Base-by-base conservation (phyloP, 2,329 filamentous ascomycete species). In the Rhynchosporium agropyri region DNA sequence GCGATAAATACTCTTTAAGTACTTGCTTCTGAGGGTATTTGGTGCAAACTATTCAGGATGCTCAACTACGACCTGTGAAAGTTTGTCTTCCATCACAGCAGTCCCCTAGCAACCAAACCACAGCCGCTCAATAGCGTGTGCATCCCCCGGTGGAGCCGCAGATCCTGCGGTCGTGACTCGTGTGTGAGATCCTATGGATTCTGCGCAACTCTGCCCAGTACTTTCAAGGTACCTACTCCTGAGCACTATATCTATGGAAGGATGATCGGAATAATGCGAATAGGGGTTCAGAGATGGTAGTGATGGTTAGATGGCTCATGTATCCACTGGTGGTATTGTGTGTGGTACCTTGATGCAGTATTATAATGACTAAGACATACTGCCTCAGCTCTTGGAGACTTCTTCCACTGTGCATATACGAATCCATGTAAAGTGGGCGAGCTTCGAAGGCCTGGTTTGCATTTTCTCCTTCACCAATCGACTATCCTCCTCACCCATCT, bases 111-210 rank as follows among this genome's bases (percentile, higher is more conserved):
- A 33, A 50, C 48, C 10, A 4, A 12, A 50, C 26, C 3, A 50
- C 5, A 29, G 26, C 10, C 48, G 9, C 33, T 50, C 48, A 50
- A 50, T 50, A 12, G 26, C 10, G 48, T 31, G 48, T 50, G 5
- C 12, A 31, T 50, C 48, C 9, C 33, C 48, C 33, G 26, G 29
- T 15, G 48, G 48, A 50, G 48, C 48, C 29, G 48, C 48, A 50
- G 48, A 50, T 50, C 29, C 33, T 29, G 48, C 48, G 26, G 10
- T 46, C 43, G 43, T 46, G 43, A 46, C 43, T 46, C 43, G 43
- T 46, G 43, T 31, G 48, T 50, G 26, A 8, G 48, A 50, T 50
- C 48, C 29, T 12, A 50, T 50, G 48, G 29, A 50, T 33, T 50
- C 29, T 29, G 48, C 48, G 48, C 48, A 50, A 28, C 26, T 31